These are phyloP conservation scores for Skeletonema grethae DNA, from an alignment of 108 stramenopile species.

Conservation along the genomic window DNA sequence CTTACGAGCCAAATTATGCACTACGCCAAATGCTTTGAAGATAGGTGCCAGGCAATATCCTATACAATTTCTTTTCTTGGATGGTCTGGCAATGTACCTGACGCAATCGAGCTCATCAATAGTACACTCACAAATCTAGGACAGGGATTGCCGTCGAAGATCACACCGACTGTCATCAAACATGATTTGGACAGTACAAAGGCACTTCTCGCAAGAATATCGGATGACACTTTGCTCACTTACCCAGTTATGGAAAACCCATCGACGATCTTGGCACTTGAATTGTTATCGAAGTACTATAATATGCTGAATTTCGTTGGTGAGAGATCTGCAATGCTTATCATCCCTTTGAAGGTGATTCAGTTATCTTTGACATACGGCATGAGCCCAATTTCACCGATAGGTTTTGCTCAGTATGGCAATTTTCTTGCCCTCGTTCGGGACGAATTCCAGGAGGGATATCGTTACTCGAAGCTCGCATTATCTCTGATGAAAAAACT, in stretches of 20 bases:
- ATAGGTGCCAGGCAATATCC: conserved; percentile 10
- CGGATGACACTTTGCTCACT: too few species aligned
- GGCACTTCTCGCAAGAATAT: not conserved
- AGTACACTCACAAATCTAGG: conserved; percentile 11
- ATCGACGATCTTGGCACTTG: conserved; percentile 6
- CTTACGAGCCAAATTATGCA: conserved; percentile 10
- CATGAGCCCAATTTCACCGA: conserved; percentile 11
- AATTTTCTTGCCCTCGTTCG: conserved; percentile 3
- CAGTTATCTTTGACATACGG: conserved; percentile 24
- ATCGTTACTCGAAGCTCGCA: not conserved
- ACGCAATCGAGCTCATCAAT: conserved; percentile 6
- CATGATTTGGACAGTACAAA: conserved; percentile 2
- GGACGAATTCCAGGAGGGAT: conserved; percentile 3
- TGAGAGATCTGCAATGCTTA: not conserved
- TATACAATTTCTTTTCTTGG: conserved; percentile 3
- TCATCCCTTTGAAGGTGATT: conserved; percentile 16
- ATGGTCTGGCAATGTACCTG: not conserved
- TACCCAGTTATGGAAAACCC: not conserved
- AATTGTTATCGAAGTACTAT: conserved; percentile 6
- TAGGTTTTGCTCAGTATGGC: conserved; percentile 18
- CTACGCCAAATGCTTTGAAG: conserved; percentile 19
- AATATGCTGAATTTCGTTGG: not conserved
- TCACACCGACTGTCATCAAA: not conserved
- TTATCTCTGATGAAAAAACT: too few species aligned
- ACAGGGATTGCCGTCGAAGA: not conserved